Evolutionary conservation across 1,284 basidiomycete species (phyloP), one percentile per base, ranked within the genome.

Genomic region (Prillingera fragicola): DNA sequence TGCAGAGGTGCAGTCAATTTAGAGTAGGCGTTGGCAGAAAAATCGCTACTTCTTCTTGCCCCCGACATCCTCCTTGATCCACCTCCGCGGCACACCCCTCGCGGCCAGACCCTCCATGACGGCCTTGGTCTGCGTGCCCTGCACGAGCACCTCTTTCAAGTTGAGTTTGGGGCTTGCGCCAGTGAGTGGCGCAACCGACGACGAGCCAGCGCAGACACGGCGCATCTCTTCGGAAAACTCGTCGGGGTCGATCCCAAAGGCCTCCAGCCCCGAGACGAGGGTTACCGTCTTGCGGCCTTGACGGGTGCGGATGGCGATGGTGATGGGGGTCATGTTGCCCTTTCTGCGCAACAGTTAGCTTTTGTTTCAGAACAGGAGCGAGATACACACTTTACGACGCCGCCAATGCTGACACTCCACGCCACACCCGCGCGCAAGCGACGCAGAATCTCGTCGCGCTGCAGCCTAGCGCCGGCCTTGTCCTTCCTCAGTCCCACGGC

Each of bases 231-330:
- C 87, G 2, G 84, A 83, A 65, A 92, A 79, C 15, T 80, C 77
- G 13, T 87, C 82, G 1, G 80, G 77, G 27, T 79, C 73, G 18
- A 88, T 68, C 4, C 77, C 75, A 67, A 83, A 92, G 0, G 80
- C 75, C 62, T 94, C 89, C 51, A 86, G 84, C 0, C 83, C 82
- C 0, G 81, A 80, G 33, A 90, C 75, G 36, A 85, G 71, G 3
- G 89, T 94, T 38, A 79, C 80, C 18, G 81, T 79, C 68, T 86
- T 85, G 33, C 82, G 75, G 4, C 86, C 85, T 62, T 85, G 83
- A 18, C 87, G 76, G 15, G 80, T 72, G 71, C 87, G 89, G 40
- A 80, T 76, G 4, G 73, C 65, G 15, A 92, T 76, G 6, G 77
- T 77, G 36, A 92, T 78, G 0, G 84, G 81, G 41, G 78, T 79